Evolutionary conservation across 345 rosid species (phyloP).

Genomic region (Salix suchowensis): DNA sequence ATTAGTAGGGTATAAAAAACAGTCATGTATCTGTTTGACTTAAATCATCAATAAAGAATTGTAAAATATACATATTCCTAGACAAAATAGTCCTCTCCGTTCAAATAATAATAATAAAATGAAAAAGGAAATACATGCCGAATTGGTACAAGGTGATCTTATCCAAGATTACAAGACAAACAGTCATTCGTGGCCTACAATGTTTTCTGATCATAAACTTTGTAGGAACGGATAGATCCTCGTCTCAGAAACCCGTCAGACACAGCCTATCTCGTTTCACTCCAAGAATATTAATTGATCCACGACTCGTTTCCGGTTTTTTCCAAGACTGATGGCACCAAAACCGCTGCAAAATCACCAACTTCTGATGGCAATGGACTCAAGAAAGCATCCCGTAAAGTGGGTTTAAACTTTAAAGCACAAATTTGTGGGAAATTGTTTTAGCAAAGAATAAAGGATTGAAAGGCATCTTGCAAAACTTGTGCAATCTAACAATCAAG

Average conservation of each 20-base stretch:
- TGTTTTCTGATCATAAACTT: background rate
- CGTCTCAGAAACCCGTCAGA: background rate
- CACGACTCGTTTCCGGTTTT: background rate
- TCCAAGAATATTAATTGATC: background rate
- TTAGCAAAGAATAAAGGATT: background rate
- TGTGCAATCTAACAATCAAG: background rate
- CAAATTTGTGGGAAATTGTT: background rate
- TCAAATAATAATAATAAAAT: background rate
- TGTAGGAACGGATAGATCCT: background rate
- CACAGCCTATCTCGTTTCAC: background rate
- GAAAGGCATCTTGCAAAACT: background rate
- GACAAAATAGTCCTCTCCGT: too few species aligned
- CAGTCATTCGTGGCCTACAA: too few species aligned
- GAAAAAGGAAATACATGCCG: background rate
- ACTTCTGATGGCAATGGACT: background rate
- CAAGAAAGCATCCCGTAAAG: slow-evolving; percentile 1
- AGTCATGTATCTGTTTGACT: too few species aligned
- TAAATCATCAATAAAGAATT: too few species aligned
- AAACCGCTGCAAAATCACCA: background rate
- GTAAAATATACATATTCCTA: background rate
- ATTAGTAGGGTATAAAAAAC: too few species aligned
- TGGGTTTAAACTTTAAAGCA: background rate
- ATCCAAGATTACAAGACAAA: background rate
- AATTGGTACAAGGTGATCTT: background rate
- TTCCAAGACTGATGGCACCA: background rate